Evolutionary conservation across 2,329 filamentous ascomycete species (phyloP).

Genomic region (Exophiala spinifera): DNA sequence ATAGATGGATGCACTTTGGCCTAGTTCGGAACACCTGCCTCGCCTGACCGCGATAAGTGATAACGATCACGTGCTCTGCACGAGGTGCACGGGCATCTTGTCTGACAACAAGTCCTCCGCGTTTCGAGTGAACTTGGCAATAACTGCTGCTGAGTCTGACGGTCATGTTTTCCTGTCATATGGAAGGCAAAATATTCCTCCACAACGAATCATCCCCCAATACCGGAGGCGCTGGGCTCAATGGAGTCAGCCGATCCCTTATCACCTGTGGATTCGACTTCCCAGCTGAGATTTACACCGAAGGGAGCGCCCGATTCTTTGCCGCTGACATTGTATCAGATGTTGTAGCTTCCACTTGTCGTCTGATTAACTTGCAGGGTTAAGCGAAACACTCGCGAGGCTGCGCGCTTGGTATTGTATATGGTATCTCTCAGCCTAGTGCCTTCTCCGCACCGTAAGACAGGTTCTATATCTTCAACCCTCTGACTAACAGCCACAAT

Average conservation of each 20-base stretch:
- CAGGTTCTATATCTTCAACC: constrained; percentile 44
- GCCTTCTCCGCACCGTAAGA: too few species aligned
- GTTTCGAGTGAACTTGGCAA: too few species aligned
- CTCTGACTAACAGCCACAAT: constrained; percentile 87
- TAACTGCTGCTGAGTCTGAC: too few species aligned
- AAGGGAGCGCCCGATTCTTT: not conserved
- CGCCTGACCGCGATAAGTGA: not conserved
- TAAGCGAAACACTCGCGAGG: not conserved
- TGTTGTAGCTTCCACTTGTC: not conserved
- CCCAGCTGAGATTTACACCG: not conserved
- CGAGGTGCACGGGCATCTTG: not conserved
- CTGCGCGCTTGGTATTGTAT: not conserved
- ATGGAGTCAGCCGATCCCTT: constrained; percentile 1
- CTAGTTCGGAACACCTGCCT: not conserved
- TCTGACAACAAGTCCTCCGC: not conserved
- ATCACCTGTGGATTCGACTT: not conserved
- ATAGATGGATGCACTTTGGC: too few species aligned
- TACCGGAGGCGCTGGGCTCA: not conserved
- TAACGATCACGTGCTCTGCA: not conserved
- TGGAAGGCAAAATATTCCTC: not conserved
- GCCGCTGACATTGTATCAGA: not conserved
- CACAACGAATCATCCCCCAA: not conserved
- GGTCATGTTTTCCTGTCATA: too few species aligned
- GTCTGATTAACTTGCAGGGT: not conserved
- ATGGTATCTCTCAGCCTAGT: not conserved